Evolutionary conservation across 768 basidiomycete species (phyloP).

Genomic region (Leucogyrophana mollusca): DNA sequence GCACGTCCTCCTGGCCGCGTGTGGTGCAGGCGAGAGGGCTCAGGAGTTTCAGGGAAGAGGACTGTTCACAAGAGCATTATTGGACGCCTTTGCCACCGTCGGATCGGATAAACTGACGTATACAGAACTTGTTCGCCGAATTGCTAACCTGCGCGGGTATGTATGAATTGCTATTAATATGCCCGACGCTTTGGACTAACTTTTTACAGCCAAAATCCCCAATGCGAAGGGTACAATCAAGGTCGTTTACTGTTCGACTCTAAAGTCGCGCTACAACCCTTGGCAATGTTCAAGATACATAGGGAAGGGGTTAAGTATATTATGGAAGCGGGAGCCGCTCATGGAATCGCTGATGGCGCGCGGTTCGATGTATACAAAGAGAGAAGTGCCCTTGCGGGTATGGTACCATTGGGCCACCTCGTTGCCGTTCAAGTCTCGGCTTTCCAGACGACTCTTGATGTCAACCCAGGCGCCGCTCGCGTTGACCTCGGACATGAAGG

Average conservation of each 20-base stretch:
- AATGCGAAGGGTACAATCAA: slow-evolving; percentile 24
- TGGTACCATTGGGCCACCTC: slow-evolving; percentile 7
- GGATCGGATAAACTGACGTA: slow-evolving; percentile 22
- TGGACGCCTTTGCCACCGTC: slow-evolving; percentile 9
- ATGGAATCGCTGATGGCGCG: slow-evolving; percentile 19
- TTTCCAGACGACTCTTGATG: no score
- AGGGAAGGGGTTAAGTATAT: slow-evolving; percentile 9
- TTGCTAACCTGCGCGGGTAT: slow-evolving; percentile 13
- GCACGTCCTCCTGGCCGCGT: slow-evolving; percentile 44
- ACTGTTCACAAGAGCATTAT: slow-evolving; percentile 23
- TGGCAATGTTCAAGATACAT: slow-evolving; percentile 5
- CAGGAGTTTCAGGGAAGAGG: slow-evolving; percentile 20
- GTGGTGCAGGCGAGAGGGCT: slow-evolving; percentile 34
- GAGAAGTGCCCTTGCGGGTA: neutral
- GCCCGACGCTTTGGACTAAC: neutral
- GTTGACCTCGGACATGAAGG: no score
- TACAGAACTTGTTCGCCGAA: slow-evolving; percentile 16
- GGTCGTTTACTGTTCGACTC: slow-evolving; percentile 24
- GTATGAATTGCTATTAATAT: neutral
- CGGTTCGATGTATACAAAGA: slow-evolving; percentile 19
- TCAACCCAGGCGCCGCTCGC: no score
- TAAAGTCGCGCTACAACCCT: slow-evolving; percentile 10
- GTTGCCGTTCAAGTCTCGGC: neutral
- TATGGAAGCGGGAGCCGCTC: slow-evolving; percentile 21
- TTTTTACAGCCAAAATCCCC: slow-evolving; percentile 24